Evolutionary conservation across 2,329 filamentous ascomycete genomes (phyloP), one percentile per base, ranked within the genome.

Genomic region (Kalaharituber pfeilii): DNA sequence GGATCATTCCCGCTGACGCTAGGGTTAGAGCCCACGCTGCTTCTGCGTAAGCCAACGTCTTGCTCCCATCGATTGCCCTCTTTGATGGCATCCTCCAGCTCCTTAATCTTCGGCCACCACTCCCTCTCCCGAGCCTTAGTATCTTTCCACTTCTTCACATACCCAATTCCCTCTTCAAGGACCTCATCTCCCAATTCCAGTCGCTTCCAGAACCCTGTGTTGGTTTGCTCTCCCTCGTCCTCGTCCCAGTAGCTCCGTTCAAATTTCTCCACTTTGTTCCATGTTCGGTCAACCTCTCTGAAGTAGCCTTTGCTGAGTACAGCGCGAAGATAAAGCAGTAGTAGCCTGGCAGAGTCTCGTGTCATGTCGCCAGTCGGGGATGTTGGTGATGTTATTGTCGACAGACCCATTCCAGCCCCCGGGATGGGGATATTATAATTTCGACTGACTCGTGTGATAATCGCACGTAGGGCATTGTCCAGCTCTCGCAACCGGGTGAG

Each of bases 91-190:
- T 47, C 42, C 42, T 47, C 42, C n/a, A 47, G 15, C 42, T 47
- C 42, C 42, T 25, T 47, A 2, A 47, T 47, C 42, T 47, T 47
- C n/a, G 42, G 42, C 42, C 42, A 47, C 42, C 42, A 47, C 15
- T 47, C 42, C 22, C 24, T 15, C 42, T 47, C 42, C 15, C 42
- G 18, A 2, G 42, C 42, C 42, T 25, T 25, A 22, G n/a, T 22
- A 47, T 47, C 42, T 22, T 25, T 47, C 42, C 42, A 47, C 22
- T 47, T 47, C 42, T 47, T 47, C 18, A 47, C 42, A 22, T 13
- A 47, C n/a, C 18, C 24, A 13, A 47, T 25, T 15, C 42, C 42
- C 42, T 47, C 42, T 22, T 47, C 42, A 47, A 47, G 42, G n/a
- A 18, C 42, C n/a, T 47, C 42, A 47, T 47, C 42, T 5, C 42